Conservation (phyloP, 306 rosid species). For the Glycine latifolia region DNA sequence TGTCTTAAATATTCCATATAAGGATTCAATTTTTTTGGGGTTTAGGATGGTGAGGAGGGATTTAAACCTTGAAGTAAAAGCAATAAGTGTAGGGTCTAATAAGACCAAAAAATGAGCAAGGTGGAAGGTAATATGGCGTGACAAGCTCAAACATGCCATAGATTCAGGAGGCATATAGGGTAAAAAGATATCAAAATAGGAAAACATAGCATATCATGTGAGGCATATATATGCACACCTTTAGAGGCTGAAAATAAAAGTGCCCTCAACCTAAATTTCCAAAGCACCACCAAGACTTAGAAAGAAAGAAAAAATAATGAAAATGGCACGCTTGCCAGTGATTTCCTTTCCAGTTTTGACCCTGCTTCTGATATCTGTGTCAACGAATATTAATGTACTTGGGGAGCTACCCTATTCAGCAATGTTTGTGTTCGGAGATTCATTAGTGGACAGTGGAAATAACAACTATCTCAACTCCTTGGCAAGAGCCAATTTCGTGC, state of each 20-base stretch:
- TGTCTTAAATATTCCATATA: no score
- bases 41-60: no score
- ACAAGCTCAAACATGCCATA: slow-evolving; percentile 13
- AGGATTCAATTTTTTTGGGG: no score
- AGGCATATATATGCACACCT: not conserved
- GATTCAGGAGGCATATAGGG: slow-evolving; percentile 14
- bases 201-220: not conserved
- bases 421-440: slow-evolving; percentile 61
- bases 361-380: slow-evolving; percentile 33
- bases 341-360: slow-evolving; percentile 37
- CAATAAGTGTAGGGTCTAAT: not conserved
- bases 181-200: slow-evolving; percentile 18
- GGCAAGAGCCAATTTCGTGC: slow-evolving; percentile 47
- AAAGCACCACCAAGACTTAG: not conserved
- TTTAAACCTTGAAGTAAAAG: no score
- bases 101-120: slow-evolving; percentile 30
- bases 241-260: not conserved
- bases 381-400: not conserved
- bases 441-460: slow-evolving; percentile 50
- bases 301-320: not conserved
- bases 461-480: slow-evolving; percentile 50
- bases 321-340: slow-evolving; percentile 10
- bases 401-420: slow-evolving; percentile 42
- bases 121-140: not conserved
- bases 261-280: not conserved